A percentile compares a stretch with the other conserved stretches of the same genome.
Evolutionary conservation across 2,329 filamentous ascomycete species (phyloP).

Genomic region (Aschersonia sp.): DNA sequence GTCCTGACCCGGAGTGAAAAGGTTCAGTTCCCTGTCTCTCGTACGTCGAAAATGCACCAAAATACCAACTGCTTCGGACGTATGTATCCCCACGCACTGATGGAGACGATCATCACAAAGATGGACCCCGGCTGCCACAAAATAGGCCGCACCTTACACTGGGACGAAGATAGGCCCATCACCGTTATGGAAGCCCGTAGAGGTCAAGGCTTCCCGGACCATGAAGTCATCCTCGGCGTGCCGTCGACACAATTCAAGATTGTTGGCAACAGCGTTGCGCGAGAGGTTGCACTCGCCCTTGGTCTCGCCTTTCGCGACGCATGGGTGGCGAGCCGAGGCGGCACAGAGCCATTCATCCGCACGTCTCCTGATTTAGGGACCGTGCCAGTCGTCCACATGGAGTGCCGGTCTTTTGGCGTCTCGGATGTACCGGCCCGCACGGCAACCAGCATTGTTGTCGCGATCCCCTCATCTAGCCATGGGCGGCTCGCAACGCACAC

Average conservation of each 20-base stretch:
- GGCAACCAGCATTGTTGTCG: no score
- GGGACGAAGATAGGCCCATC: conserved; percentile 45
- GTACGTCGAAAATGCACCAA: conserved; percentile 8
- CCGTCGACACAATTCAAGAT: conserved; percentile 44
- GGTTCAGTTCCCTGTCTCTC: conserved; percentile 15
- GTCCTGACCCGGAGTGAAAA: conserved; percentile 24
- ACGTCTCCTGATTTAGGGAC: no score
- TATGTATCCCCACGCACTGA: conserved; percentile 33
- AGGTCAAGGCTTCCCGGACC: conserved; percentile 55
- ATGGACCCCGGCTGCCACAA: conserved; percentile 37
- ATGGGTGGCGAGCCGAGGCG: conserved; percentile 11
- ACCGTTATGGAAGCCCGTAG: conserved; percentile 53
- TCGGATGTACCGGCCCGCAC: no score
- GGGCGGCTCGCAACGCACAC: no score
- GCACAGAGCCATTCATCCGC: not conserved
- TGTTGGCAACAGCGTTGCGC: conserved; percentile 64
- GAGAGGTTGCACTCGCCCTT: conserved; percentile 51
- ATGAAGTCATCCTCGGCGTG: conserved; percentile 53
- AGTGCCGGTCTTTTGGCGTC: no score
- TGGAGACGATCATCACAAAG: conserved; percentile 49
- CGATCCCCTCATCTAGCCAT: no score
- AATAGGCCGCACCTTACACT: conserved; percentile 46
- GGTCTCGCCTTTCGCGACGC: conserved; percentile 51
- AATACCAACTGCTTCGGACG: conserved; percentile 35
- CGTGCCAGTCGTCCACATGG: no score